Conservation (phyloP, 2,329 filamentous ascomycete genomes). For the Chaetomium sp. region DNA sequence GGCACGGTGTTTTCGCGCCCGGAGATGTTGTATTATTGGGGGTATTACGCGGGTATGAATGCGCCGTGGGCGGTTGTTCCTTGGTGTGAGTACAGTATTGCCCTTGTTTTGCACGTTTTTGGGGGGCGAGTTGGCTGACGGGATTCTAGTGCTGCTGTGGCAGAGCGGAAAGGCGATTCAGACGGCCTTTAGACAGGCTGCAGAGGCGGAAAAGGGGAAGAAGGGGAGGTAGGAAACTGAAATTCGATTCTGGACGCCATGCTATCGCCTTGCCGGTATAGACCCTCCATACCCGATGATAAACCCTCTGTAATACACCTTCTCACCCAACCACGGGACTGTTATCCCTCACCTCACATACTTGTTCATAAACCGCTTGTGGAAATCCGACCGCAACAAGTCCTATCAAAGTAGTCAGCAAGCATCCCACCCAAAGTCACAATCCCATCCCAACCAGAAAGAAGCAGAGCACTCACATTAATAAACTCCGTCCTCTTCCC, state of each 20-base stretch:
- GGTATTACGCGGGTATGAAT: constrained; percentile 57
- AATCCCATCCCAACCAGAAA: not conserved
- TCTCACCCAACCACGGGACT: not conserved
- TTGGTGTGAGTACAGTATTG: constrained; percentile 36
- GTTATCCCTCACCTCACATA: constrained; percentile 44
- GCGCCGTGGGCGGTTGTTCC: constrained; percentile 54
- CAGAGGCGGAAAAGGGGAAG: not conserved
- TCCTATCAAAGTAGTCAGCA: constrained; percentile 47
- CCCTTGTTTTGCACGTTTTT: too few relatives aligned
- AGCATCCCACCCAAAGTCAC: not conserved
- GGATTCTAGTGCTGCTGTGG: constrained; percentile 13
- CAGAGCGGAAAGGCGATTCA: constrained; percentile 10
- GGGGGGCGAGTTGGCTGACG: too few relatives aligned
- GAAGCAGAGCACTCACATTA: constrained; percentile 57
- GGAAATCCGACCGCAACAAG: constrained; percentile 88
- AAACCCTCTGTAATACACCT: too few relatives aligned
- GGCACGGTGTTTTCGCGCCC: constrained; percentile 50
- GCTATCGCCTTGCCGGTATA: not conserved
- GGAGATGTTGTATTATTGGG: constrained; percentile 56
- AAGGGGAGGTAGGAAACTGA: constrained; percentile 6
- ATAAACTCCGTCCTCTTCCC: constrained; percentile 89
- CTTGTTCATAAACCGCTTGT: constrained; percentile 89
- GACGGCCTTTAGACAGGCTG: constrained; percentile 6
- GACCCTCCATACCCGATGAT: not conserved
- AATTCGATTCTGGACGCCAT: not conserved